Evolutionary conservation across 805 yeast genomes (phyloP).

Genomic region (Barnettozyma sp.): DNA sequence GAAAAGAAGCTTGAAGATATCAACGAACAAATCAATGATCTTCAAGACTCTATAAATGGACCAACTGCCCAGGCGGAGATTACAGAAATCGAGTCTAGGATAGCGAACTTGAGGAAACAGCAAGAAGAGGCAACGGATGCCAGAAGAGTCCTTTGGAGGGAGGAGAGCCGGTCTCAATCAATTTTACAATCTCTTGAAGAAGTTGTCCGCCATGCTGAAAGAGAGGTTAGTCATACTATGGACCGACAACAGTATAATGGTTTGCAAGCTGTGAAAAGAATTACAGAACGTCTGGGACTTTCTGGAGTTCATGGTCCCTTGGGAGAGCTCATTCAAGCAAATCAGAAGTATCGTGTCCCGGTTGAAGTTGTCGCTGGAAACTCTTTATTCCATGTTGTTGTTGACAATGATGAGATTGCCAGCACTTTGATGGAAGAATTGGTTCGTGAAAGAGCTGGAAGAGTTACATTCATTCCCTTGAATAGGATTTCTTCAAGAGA

Average conservation of each 20-base stretch:
- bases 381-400: slow-evolving; percentile 81
- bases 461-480: slow-evolving; percentile 88
- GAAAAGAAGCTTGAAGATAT: slow-evolving; percentile 19
- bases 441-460: slow-evolving; percentile 60
- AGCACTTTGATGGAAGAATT: slow-evolving; percentile 71
- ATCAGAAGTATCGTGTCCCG: slow-evolving; percentile 77
- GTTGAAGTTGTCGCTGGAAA: slow-evolving; percentile 88
- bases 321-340: slow-evolving; percentile 75
- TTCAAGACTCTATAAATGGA: slow-evolving; percentile 34
- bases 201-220: slow-evolving; percentile 51
- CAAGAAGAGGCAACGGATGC: slow-evolving; percentile 49
- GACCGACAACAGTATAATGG: slow-evolving; percentile 66
- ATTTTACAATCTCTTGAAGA: slow-evolving; percentile 46
- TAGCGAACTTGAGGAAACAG: slow-evolving; percentile 31
- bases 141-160: slow-evolving; percentile 72
- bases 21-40: slow-evolving; percentile 27
- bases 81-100: slow-evolving; percentile 25
- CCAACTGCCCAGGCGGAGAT: slow-evolving; percentile 28
- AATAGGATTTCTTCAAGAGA: slow-evolving; percentile 48
- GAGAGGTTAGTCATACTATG: slow-evolving; percentile 64
- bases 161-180: slow-evolving; percentile 60
- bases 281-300: slow-evolving; percentile 52
- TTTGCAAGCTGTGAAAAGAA: slow-evolving; percentile 57
- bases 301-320: slow-evolving; percentile 73
- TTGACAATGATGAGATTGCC: slow-evolving; percentile 82